Base-by-base conservation (phyloP, 2,329 filamentous ascomycete genomes). In the Atkinsonella texensis region DNA sequence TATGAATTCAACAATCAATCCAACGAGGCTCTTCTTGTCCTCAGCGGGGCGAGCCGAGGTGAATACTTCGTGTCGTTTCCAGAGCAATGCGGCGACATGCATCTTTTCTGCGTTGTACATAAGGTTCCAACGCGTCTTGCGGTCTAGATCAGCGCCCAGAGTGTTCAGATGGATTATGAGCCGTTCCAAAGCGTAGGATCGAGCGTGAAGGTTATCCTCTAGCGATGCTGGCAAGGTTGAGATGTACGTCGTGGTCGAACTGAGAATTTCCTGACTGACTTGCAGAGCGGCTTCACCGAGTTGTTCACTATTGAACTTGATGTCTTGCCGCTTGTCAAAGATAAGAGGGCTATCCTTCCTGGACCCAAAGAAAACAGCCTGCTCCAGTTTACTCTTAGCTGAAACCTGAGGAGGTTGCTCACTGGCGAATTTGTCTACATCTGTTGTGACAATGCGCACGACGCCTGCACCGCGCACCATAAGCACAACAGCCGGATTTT, bases 71-170 rank as follows among this genome's bases (percentile, higher is more conserved):
- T 95, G 89, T 50, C 80, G 75, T 55, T 82, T 83, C 89, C 91
- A 97, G 39, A 97, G 75, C 45, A 81, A 75, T 54, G 79, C 77
- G 17, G 89, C 88, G 38, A 89, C 87, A 43, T 85, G 81, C 70
- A 97, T 78, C 67, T 90, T 95, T 66, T 98, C 93, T 0, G 91
- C 91, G 61, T 91, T 83, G 74, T 83, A 87, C n/a, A 98, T 72
- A 33, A 98, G 69, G 55, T 78, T 76, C 89, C 90, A 97, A 58
- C 83, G 82, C 1, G 83, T 83, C 23, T 70, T 71, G 41, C 81
- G 79, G 56, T 85, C 80, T 6, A 97, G 66, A 2, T 80, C 72
- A 28, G 81, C 74, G 54, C 82, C 83, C 33, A 84, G 81, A 6
- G 76, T 75, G 55, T 78, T 76, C 12, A 97, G 70, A 58, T 93